phyloP scores from a whole-genome alignment of 768 basidiomycete genomes.

The Fomitopsis pulvina region DNA sequence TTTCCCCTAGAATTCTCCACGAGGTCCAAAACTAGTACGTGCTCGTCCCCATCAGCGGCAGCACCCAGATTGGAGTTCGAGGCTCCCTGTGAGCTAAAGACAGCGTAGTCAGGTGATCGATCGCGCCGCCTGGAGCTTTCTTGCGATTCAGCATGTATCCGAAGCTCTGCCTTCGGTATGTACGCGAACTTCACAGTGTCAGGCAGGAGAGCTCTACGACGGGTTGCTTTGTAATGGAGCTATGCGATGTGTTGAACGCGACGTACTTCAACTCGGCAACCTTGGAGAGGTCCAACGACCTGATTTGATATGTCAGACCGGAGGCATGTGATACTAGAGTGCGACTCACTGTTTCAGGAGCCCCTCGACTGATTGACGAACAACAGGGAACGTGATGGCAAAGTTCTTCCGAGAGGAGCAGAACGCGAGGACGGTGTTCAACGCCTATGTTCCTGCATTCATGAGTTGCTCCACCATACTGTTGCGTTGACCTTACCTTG shows the following conservation, averaged over 20 bases:
- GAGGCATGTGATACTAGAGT: background rate
- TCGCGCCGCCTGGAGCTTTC: conserved; percentile 19
- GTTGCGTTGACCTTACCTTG: conserved; percentile 28
- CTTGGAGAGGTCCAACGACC: conserved; percentile 69
- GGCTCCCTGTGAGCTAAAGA: conserved; percentile 12
- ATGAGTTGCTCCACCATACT: background rate
- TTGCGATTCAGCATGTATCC: conserved; percentile 39
- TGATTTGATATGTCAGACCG: conserved; percentile 22
- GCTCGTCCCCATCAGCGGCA: conserved; percentile 33
- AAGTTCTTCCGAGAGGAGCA: conserved; percentile 75
- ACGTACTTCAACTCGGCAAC: conserved; percentile 80
- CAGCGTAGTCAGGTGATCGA: conserved; percentile 36
- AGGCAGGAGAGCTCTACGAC: conserved; percentile 67
- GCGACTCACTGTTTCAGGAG: conserved; percentile 61
- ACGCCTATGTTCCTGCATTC: conserved; percentile 40
- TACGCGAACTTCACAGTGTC: conserved; percentile 80
- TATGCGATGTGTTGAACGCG: background rate
- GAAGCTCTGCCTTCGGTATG: conserved; percentile 55
- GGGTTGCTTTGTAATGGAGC: background rate
- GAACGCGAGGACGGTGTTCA: conserved; percentile 88
- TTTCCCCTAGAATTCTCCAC: conserved; percentile 35
- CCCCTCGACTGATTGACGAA: conserved; percentile 75
- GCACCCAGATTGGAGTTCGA: conserved; percentile 22
- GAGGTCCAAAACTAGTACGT: conserved; percentile 47
- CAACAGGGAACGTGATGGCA: conserved; percentile 69